Evolutionary conservation across 1,139 yeast genomes (phyloP), one percentile per base, ranked within the genome.

Genomic region (Meyerozyma elateridarum): DNA sequence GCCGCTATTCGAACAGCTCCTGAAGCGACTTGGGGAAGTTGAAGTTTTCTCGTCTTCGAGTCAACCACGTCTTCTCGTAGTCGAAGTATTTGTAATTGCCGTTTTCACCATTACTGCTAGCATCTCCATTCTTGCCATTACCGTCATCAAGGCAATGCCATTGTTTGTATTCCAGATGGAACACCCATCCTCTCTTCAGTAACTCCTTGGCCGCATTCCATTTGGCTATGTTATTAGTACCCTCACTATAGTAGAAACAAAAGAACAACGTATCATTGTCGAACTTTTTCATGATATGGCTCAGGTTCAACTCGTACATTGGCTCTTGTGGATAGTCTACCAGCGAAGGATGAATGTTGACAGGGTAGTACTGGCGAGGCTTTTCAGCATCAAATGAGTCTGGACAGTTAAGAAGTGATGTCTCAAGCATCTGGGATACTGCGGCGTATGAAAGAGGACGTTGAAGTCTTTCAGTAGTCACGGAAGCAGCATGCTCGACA

Each of bases 241-340:
- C 62, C 33, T 65, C 74, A 40, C 73, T 67, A 48, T 83, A 93
- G 60, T 93, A 91, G 59, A 93, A 91, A 38, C 93, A 84, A 65
- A 85, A 93, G 48, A 91, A 89, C 45, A 91, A 62, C 2, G 98
- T 89, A 52, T 89, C 96, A 28, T 81, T 69, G 48, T 87, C 95
- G 53, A 89, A 76, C 48, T 83, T 85, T 21, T 73, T 66, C 64
- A 87, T 72, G 25, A 85, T 60, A 38, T 61, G 61, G 22, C 59
- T 64, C 48, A 71, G 59, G 37, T 70, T 73, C 42, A 73, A 59
- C 48, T 73, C 79, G 46, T 69, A 73, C 67, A 75, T 70, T 28
- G 96, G 95, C 45, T 87, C 96, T 52, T 81, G 91, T 3, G 99
- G 98, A 59, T 88, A 91, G 56, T 82, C 87, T 15, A 85, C 75